These are phyloP conservation scores for Hypoxylon rickii DNA, from an alignment of 495 filamentous ascomycete genomes.

Conservation along the genomic window DNA sequence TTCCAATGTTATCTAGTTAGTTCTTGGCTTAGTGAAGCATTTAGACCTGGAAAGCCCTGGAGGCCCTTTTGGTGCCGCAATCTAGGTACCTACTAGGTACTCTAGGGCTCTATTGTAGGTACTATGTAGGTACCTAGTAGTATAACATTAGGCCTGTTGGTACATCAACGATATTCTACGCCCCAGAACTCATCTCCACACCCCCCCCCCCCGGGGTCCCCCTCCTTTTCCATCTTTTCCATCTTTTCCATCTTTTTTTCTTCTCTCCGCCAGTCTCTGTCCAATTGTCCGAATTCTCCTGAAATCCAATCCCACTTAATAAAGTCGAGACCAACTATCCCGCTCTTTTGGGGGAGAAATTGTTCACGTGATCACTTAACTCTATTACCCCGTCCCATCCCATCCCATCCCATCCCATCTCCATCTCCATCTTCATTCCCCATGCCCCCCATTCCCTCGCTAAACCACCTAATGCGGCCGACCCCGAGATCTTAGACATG, in stretches of 20 bases:
- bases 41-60: too few relatives aligned
- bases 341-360: slow-evolving; percentile 6
- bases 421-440: too few relatives aligned
- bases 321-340: slow-evolving; percentile 11
- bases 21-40: too few relatives aligned
- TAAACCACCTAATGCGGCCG: slow-evolving; percentile 3
- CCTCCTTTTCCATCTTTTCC: slow-evolving; percentile 22
- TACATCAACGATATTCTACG: too few relatives aligned
- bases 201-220: slow-evolving; percentile 15
- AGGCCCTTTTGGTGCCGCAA: neutral
- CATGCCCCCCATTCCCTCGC: too few relatives aligned
- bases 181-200: slow-evolving; percentile 14
- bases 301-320: slow-evolving; percentile 33
- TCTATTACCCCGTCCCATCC: neutral
- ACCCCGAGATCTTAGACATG: neutral
- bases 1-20: too few relatives aligned
- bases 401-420: too few relatives aligned
- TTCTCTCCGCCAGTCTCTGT: too few relatives aligned
- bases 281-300: too few relatives aligned
- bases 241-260: too few relatives aligned
- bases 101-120: too few relatives aligned
- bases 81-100: neutral
- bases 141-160: too few relatives aligned
- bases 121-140: neutral
- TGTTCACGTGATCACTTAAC: slow-evolving; percentile 19